Evolutionary conservation across 768 basidiomycete genomes (phyloP).

Genomic region (Mycena amicta): DNA sequence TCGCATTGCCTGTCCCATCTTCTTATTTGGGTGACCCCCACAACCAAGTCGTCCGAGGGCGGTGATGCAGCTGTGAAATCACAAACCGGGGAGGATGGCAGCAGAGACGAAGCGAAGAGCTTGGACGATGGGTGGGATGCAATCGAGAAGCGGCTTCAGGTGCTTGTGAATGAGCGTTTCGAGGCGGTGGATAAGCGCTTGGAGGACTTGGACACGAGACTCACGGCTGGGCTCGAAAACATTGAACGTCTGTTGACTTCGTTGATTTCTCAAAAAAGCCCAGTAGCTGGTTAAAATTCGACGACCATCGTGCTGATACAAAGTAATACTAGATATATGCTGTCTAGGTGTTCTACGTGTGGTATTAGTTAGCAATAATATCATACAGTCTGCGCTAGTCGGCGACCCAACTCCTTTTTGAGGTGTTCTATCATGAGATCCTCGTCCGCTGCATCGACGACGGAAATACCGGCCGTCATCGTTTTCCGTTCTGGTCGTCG

Average conservation of each 20-base stretch:
- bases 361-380: neutral
- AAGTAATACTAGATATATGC: conserved; percentile 6
- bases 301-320: neutral
- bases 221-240: too few species aligned
- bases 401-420: conserved; percentile 16
- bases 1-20: conserved; percentile 5
- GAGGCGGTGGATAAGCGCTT: neutral
- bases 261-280: neutral
- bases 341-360: neutral
- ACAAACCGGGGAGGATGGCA: too few species aligned
- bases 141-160: conserved; percentile 5
- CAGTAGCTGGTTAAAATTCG: neutral
- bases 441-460: conserved; percentile 17
- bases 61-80: neutral
- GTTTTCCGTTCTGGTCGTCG: conserved; percentile 21
- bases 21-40: conserved; percentile 5
- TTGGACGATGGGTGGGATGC: conserved; percentile 14
- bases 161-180: conserved; percentile 3
- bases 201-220: conserved; percentile 4
- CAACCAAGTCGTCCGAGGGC: neutral
- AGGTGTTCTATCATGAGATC: conserved; percentile 21
- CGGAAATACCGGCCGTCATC: conserved; percentile 23
- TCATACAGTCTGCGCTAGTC: conserved; percentile 19
- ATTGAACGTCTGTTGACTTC: conserved; percentile 6
- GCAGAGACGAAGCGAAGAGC: too few species aligned